Percentiles rank a stretch among this genome's conserved stretches.
Evolutionary conservation across 1,139 yeast genomes (phyloP).

Genomic region (Blastobotrys ciferrii): DNA sequence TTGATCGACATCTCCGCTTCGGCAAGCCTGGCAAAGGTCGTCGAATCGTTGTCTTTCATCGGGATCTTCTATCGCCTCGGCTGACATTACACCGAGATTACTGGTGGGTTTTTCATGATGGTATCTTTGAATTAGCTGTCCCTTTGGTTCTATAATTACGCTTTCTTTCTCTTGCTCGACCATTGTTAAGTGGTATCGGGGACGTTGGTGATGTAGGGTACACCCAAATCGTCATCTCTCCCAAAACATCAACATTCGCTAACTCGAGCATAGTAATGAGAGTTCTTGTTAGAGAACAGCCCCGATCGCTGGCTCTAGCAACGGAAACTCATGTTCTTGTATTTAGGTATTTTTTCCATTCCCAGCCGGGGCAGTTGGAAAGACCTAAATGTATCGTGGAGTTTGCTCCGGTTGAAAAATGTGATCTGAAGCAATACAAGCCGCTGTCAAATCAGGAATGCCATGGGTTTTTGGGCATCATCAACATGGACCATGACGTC

Average conservation of each 20-base stretch:
- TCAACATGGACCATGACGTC: conserved; percentile 61
- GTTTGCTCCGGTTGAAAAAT: conserved; percentile 33
- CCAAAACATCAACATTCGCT: not conserved
- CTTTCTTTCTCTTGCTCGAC: conserved; percentile 1
- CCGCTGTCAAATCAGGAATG: conserved; percentile 56
- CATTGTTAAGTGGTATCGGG: not conserved
- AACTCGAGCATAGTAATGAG: conserved; percentile 28
- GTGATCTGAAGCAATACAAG: conserved; percentile 32
- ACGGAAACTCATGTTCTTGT: conserved; percentile 35
- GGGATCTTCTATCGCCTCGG: conserved; percentile 9
- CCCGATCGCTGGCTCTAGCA: conserved; percentile 39
- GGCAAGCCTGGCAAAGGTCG: conserved; percentile 62
- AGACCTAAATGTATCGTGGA: conserved; percentile 39
- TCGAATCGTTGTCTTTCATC: conserved; percentile 32
- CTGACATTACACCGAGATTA: conserved; percentile 1
- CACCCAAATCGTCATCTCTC: not conserved
- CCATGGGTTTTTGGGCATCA: conserved; percentile 82
- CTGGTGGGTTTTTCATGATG: conserved; percentile 9
- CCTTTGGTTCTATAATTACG: conserved; percentile 14
- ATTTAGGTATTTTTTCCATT: conserved; percentile 33
- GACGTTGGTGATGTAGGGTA: not conserved
- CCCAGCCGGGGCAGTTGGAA: conserved; percentile 14
- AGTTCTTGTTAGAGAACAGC: conserved; percentile 35
- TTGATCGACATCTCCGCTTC: conserved; percentile 63
- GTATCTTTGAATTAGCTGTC: conserved; percentile 13